phyloP scores from a whole-genome alignment of 257 asterid genomes.

The Ilex asprella region DNA sequence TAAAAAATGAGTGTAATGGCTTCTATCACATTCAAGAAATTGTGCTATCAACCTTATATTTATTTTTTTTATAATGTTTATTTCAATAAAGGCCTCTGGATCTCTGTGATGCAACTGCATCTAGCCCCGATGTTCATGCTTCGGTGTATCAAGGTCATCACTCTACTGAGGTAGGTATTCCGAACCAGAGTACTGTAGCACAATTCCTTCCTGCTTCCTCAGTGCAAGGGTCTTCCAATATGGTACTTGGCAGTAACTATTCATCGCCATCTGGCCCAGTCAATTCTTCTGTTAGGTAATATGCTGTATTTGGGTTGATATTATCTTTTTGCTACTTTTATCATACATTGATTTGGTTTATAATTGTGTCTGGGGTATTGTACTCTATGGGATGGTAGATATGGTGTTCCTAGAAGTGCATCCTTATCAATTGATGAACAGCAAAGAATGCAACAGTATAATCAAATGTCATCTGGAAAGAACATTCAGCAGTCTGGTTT shows the following conservation, averaged over 20 bases:
- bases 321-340: conserved; percentile 2
- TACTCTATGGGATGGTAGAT: conserved; percentile 57
- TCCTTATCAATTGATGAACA: conserved; percentile 71
- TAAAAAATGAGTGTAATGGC: not conserved
- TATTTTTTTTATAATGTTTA: conserved; percentile 10
- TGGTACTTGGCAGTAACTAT: conserved; percentile 52
- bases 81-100: conserved; percentile 73
- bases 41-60: not conserved
- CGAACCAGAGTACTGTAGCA: conserved; percentile 43
- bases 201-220: conserved; percentile 48
- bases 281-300: conserved; percentile 62
- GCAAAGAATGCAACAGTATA: conserved; percentile 70
- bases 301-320: conserved; percentile 17
- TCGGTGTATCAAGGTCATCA: conserved; percentile 70
- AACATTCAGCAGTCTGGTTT: conserved; percentile 42
- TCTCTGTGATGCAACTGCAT: conserved; percentile 50
- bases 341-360: not conserved
- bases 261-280: conserved; percentile 54
- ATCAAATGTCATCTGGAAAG: conserved; percentile 65
- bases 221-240: conserved; percentile 54
- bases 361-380: conserved; percentile 3
- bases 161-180: conserved; percentile 42
- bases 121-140: conserved; percentile 54
- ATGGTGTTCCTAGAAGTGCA: conserved; percentile 57
- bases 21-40: not conserved